Base-by-base conservation (phyloP, 768 basidiomycete species). In the Russula ochroleuca region DNA sequence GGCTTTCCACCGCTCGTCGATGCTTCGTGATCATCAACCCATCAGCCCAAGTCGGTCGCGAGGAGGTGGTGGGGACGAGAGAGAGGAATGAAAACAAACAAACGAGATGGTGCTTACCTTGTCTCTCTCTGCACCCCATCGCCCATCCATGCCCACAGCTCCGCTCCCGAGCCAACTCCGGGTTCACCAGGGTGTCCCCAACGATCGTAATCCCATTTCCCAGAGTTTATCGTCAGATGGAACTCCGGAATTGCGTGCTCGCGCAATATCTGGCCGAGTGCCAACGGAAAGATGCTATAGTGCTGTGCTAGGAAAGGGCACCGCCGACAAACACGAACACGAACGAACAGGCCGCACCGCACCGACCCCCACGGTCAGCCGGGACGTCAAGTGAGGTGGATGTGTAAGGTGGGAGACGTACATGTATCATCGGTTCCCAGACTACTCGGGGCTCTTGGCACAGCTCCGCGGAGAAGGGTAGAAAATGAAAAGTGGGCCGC, bases 111-210 rank as follows among this genome's bases (percentile, higher is more conserved):
- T n/a, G n/a, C 80, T 80, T n/a, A 75, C 45, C n/a, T 47, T 21
- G 45, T n/a, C 45, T 47, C 45, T 4, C 21, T 66, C 8, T 75
- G 69, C 1, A 76, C 78, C 28, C 80, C 80, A 35, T 87, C 85
- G n/a, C 82, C 87, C 80, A 97, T 86, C 93, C 94, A 97, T 11
- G 87, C 92, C 87, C 89, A 90, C 7, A 98, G 77, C 72, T 95
- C 91, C 9, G 92, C 95, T 2, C 95, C 95, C 0, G 88, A 85
- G 3, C 88, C 88, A 1, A 94, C 88, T 3, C 84, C 85, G 5
- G 81, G 75, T 66, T 90, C 87, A 33, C 85, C 81, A 0, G 94
- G 92, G 67, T 86, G 83, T 0, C 90, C 92, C 90, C 93, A 95
- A 28, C 81, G 76, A 48, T 84, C 82, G 67, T 93, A 93, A 71